Base-by-base conservation (phyloP, 108 stramenopile genomes). In the Pseudonitzschia multiseries region DNA sequence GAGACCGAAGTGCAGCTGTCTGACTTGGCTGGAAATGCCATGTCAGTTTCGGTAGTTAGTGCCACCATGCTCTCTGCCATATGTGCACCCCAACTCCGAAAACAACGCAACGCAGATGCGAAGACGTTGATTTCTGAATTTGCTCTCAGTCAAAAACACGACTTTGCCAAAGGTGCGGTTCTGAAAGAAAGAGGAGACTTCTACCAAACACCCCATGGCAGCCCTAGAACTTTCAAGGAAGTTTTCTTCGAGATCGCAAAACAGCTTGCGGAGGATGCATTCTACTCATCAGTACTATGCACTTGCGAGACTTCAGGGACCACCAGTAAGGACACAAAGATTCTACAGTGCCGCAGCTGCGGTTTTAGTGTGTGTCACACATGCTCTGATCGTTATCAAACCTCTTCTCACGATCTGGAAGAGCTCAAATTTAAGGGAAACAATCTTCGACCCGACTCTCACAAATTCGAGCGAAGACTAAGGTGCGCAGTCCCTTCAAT, bases 21-120 rank as follows among this genome's bases (percentile, higher is more conserved):
- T 28, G 92, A 93, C 78, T 64, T 93, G 22, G 92, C 92, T 12
- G 92, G 92, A 15, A 93, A 93, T 73, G 92, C 92, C 21, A 93
- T 93, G 92, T 83, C 81, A 59, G 74, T 90, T 5, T 71, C 87
- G 32, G 91, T 93, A 26, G 86, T 93, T 4, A 83, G 74, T 57
- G 91, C 91, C 17, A 83, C 86, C 6, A 82, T 93, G 74, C 68
- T 93, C 0, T 87, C 86, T 21, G 86, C 85, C 13, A 71, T 89
- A 33, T 80, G 82, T 28, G 77, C 77, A 41, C 70, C 69, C 20
- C 88, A 90, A 68, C 78, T 89, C 20, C 79, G 87, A 31, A 36
- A 72, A 63, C 48, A 77, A 63, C 53, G 28, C 12, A 20, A n/a
- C 15, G 27, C 4, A 18, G 43, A 48, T 53, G n/a, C 14, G 12